Evolutionary conservation across 805 yeast species (phyloP).

Genomic region (Kuraishia piskuri): DNA sequence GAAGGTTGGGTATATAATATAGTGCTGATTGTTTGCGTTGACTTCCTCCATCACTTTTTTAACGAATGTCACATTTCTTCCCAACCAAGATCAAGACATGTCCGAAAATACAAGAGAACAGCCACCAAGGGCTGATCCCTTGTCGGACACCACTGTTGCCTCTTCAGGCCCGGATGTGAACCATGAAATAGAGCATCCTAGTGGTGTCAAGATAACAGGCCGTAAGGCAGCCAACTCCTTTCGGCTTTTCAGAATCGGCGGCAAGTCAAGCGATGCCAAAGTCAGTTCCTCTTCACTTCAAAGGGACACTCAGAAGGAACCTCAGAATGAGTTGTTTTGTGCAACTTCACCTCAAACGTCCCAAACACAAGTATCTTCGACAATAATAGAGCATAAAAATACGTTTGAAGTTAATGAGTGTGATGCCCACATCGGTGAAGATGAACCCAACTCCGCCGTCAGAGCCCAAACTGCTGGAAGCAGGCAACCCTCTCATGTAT

Average conservation of each 20-base stretch:
- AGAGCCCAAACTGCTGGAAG: not conserved
- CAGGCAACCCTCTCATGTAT: not conserved
- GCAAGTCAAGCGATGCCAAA: slow-evolving; percentile 9
- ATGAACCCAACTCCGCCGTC: not conserved
- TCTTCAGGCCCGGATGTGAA: not conserved
- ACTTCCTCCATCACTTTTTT: not conserved
- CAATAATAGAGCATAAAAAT: no score
- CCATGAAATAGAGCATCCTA: not conserved
- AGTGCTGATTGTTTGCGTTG: no score
- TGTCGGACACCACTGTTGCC: not conserved
- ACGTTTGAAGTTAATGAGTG: not conserved
- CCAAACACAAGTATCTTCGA: not conserved
- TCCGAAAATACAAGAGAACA: not conserved
- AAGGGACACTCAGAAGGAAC: not conserved
- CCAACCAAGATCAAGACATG: not conserved
- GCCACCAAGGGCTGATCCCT: not conserved
- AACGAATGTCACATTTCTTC: not conserved
- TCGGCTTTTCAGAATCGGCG: slow-evolving; percentile 37
- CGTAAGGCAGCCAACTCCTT: slow-evolving; percentile 52
- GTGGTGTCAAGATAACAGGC: slow-evolving; percentile 27
- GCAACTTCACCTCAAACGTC: not conserved
- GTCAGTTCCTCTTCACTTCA: not conserved
- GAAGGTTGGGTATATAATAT: no score
- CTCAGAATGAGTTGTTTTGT: not conserved
- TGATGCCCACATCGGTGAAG: not conserved